These are phyloP conservation scores for Amanita pseudoporphyria DNA, from an alignment of 768 basidiomycete genomes.

Conservation along the genomic window DNA sequence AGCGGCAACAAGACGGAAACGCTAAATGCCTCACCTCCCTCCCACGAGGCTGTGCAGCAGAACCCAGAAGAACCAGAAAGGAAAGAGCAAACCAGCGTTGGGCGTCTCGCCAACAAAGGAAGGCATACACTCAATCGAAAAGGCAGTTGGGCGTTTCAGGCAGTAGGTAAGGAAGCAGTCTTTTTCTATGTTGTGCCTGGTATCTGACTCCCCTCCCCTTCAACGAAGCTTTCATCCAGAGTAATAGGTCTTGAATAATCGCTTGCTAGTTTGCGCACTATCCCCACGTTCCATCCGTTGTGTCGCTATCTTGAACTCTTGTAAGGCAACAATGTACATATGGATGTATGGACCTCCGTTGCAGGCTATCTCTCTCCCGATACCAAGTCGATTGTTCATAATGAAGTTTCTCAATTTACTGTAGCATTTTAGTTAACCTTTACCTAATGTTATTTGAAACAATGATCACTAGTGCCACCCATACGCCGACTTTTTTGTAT, in stretches of 20 bases:
- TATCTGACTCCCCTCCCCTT: background rate
- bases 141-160: slow-evolving; percentile 8
- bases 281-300: no score
- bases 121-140: slow-evolving; percentile 8
- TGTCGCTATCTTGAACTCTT: no score
- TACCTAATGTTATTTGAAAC: no score
- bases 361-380: no score
- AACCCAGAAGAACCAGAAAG: slow-evolving; percentile 10
- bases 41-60: background rate
- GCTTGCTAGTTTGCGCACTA: no score
- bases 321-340: no score
- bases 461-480: no score
- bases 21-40: background rate
- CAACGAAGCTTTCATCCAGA: background rate
- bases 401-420: no score
- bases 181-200: background rate
- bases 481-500: no score
- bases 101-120: slow-evolving; percentile 9
- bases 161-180: slow-evolving; percentile 8
- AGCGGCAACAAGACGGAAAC: background rate
- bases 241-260: background rate
- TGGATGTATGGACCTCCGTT: no score
- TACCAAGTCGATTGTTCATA: no score
- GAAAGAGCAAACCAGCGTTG: slow-evolving; percentile 12
- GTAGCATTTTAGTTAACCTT: no score